Base-by-base conservation (phyloP, 805 yeast genomes). In the Kodamaea restingae region DNA sequence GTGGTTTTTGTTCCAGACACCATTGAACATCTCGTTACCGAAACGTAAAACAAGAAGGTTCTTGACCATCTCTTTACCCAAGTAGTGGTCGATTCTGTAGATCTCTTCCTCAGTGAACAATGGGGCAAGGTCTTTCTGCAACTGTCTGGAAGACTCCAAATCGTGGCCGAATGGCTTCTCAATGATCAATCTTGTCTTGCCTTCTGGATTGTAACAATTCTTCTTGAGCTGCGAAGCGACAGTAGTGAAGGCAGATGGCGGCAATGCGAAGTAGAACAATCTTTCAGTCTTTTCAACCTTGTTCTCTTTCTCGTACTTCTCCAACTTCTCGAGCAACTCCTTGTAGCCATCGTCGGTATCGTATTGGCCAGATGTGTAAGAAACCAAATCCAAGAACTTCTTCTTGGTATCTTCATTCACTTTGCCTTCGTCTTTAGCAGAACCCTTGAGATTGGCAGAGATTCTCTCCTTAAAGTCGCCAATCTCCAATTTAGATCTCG, bases 91-190 rank as follows among this genome's bases (percentile, higher is more conserved):
- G 53, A 93, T 93, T 71, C 98, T 82, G 73, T 76, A 93, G 35
- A 91, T 71, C 70, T 93, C 98, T 3, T 84, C 90, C 66, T 93
- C 98, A 18, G 77, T 65, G 78, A 90, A 91, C 36, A 90, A 65
- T 14, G 98, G 98, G 12, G 90, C 79, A 53, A 93, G 73, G 45
- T 77, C 74, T 41, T 67, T 55, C 69, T 88, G 96, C 58, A 93
- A 71, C 52, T 78, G 81, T 54, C 87, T 76, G 3, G 95, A 80
- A 38, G 88, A 73, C 44, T 73, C 76, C 53, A 93, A 76, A 61
- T 93, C 98, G 61, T 80, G 93, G 46, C 98, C 98, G 58, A 93
- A 93, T 28, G 98, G 98, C 71, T 93, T 93, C 69, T 93, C 98
- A 40, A 93, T 86, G 55, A 93, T 87, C 50, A 93, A 69, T 61